Conservation (phyloP, 1,284 basidiomycete species). For the Pseudozyma sp. region DNA sequence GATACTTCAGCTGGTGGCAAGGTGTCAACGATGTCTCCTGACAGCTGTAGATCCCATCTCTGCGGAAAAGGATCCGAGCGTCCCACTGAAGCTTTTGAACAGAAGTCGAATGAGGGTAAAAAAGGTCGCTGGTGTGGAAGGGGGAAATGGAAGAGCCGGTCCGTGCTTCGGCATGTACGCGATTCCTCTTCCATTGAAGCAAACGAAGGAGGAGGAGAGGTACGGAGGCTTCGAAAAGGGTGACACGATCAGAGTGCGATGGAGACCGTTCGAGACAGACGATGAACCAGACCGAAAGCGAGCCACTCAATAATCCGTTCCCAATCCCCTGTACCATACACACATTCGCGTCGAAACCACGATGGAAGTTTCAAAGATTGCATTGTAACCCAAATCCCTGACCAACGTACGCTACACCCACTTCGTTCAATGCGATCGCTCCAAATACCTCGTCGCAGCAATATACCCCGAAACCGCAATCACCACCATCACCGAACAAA, state of each 20-base stretch:
- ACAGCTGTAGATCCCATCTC: constrained; percentile 58
- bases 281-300: constrained; percentile 33
- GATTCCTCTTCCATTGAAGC: constrained; percentile 31
- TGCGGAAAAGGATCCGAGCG: constrained; percentile 46
- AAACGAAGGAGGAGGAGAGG: not conserved
- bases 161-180: constrained; percentile 63
- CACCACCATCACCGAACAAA: constrained; percentile 63
- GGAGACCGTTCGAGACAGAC: constrained; percentile 28
- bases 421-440: constrained; percentile 31
- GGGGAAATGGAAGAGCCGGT: constrained; percentile 32
- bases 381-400: not conserved
- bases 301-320: not conserved
- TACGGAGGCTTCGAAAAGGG: constrained; percentile 33
- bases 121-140: constrained; percentile 13
- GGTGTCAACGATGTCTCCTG: constrained; percentile 56
- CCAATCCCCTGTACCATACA: not conserved
- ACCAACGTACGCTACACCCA: not conserved
- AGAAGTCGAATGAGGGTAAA: constrained; percentile 44
- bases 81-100: constrained; percentile 51
- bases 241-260: constrained; percentile 38
- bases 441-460: constrained; percentile 64
- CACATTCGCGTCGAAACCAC: not conserved
- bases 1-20: constrained; percentile 50
- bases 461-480: constrained; percentile 65
- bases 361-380: no score